These are phyloP conservation scores for Casuarina cunninghamiana DNA, from an alignment of 306 rosid genomes.

Conservation along the genomic window DNA sequence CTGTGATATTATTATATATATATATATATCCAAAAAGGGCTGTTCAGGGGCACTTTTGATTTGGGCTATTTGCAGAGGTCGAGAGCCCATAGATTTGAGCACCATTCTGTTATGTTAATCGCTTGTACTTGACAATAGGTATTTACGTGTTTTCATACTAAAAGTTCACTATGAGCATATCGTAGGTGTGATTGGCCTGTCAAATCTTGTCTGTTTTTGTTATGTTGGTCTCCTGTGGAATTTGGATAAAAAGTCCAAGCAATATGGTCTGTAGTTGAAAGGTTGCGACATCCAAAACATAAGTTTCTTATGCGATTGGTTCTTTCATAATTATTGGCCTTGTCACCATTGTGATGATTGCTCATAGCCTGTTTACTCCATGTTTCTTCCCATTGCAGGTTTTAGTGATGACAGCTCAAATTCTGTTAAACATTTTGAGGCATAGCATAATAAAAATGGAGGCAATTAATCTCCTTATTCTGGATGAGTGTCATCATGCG, in stretches of 20 bases:
- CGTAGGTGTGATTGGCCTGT: neutral
- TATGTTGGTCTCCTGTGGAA: neutral
- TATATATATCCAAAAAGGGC: no score
- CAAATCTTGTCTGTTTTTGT: neutral
- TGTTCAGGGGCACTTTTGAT: no score
- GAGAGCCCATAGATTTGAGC: no score
- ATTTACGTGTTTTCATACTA: neutral
- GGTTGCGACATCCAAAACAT: neutral
- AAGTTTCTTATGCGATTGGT: constrained; percentile 10
- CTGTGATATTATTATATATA: no score
- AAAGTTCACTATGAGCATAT: neutral
- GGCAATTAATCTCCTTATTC: constrained; percentile 77
- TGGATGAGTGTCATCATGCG: constrained; percentile 99
- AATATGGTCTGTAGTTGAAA: neutral
- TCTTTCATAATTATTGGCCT: constrained; percentile 11
- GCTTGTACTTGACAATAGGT: neutral
- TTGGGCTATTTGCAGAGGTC: no score
- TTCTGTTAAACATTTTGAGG: constrained; percentile 94
- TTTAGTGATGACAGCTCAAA: constrained; percentile 98
- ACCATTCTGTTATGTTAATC: no score
- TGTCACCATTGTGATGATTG: constrained; percentile 23
- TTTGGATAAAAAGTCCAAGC: neutral
- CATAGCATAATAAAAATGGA: constrained; percentile 98
- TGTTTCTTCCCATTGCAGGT: constrained; percentile 63
- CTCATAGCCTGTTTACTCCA: constrained; percentile 10